Percentiles rank a stretch among this genome's conserved stretches.
These are phyloP conservation scores for Sphagnum contortum DNA, from an alignment of 225 moss, liverwort and hornwort genomes.

Conservation along the genomic window DNA sequence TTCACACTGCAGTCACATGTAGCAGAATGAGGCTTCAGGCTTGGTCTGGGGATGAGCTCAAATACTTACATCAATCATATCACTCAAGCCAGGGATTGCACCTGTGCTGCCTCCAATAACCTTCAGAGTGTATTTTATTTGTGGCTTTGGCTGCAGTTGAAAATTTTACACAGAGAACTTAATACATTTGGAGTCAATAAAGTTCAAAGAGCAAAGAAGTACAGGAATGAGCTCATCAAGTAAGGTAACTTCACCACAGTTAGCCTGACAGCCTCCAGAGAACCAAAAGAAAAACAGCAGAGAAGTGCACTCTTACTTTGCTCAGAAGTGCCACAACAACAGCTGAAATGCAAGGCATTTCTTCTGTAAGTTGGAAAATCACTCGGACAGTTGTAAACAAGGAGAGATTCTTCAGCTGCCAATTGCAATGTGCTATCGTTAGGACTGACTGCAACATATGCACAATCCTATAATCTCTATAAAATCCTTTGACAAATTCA, in stretches of 20 bases:
- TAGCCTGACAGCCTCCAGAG: no score
- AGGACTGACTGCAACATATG: background rate
- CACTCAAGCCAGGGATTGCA: conserved; percentile 75
- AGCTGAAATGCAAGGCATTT: conserved; percentile 89
- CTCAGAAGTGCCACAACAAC: conserved; percentile 80
- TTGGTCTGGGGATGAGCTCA: no score
- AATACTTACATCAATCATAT: conserved; percentile 66
- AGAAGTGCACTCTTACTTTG: conserved; percentile 28
- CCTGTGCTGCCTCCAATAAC: conserved; percentile 76
- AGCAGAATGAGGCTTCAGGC: no score
- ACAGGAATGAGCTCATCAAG: no score
- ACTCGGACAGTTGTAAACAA: conserved; percentile 91
- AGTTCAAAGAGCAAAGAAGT: no score
- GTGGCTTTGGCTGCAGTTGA: conserved; percentile 75
- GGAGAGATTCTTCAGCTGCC: conserved; percentile 78
- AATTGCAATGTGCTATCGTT: background rate
- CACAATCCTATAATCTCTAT: background rate
- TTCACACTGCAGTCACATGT: no score
- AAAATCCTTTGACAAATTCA: no score
- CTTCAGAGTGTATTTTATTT: conserved; percentile 81
- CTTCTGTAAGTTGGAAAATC: conserved; percentile 81
- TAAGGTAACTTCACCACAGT: no score
- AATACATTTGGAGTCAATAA: no score
- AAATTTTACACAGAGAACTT: no score
- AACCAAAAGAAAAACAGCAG: no score